Conservation (phyloP, 2,329 filamentous ascomycete genomes). For the Colletotrichum limetticola region DNA sequence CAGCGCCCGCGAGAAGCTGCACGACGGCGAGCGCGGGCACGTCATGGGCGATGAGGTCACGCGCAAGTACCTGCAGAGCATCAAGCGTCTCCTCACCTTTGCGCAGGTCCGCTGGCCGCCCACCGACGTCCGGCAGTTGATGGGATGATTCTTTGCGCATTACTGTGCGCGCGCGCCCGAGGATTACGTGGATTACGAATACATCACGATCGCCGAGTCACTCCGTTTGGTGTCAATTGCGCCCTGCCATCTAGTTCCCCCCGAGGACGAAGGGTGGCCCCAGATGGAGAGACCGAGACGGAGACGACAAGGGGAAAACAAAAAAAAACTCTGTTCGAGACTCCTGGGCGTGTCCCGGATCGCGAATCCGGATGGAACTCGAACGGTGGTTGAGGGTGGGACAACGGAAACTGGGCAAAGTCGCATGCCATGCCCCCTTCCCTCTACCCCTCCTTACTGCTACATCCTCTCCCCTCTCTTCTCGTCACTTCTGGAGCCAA, state of each 20-base stretch:
- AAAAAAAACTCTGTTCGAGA: background rate
- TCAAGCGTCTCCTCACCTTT: slow-evolving; percentile 96
- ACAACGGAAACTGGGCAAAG: background rate
- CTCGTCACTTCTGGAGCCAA: no score
- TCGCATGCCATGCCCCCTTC: background rate
- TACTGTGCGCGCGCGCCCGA: no score
- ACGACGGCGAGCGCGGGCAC: slow-evolving; percentile 88
- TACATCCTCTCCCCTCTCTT: background rate
- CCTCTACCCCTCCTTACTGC: background rate
- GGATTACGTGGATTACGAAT: no score
- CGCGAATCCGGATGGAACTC: slow-evolving; percentile 6
- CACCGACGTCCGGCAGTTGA: slow-evolving; percentile 89
- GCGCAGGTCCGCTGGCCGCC: slow-evolving; percentile 97
- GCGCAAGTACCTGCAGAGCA: slow-evolving; percentile 95
- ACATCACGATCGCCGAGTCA: background rate
- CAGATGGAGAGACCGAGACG: background rate
- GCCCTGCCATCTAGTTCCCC: background rate
- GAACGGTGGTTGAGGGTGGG: background rate
- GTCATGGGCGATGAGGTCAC: slow-evolving; percentile 98
- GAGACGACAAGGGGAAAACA: background rate
- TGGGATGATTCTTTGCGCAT: slow-evolving; percentile 70
- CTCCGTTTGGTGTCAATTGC: background rate
- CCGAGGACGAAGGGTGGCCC: background rate
- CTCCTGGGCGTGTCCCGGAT: background rate
- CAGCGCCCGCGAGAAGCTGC: slow-evolving; percentile 93